Evolutionary conservation across 1,139 yeast genomes (phyloP).

Genomic region (Wickerhamomyces sp.): DNA sequence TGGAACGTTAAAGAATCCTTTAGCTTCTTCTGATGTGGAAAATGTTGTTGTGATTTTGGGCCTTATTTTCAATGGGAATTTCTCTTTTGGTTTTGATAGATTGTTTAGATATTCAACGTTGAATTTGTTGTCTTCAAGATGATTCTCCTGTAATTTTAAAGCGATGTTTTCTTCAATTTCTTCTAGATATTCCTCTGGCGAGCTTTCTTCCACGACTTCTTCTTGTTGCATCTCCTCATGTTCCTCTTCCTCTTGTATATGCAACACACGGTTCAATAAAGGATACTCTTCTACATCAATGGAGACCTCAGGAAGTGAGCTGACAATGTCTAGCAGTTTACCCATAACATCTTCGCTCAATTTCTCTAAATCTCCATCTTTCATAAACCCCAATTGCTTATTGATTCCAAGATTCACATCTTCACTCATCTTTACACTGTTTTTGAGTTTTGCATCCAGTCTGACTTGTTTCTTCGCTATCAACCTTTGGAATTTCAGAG

Average conservation of each 20-base stretch:
- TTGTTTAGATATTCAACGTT: too few relatives aligned
- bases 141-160: too few relatives aligned
- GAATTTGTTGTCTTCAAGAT: too few relatives aligned
- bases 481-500: slow-evolving; percentile 21
- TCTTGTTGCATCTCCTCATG: not conserved
- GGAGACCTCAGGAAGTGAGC: slow-evolving; percentile 6
- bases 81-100: not conserved
- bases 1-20: too few relatives aligned
- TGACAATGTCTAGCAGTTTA: slow-evolving; percentile 6
- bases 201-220: slow-evolving; percentile 2
- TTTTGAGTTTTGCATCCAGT: slow-evolving; percentile 6
- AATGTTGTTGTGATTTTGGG: not conserved
- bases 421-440: slow-evolving; percentile 4
- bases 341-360: slow-evolving; percentile 3
- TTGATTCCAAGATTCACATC: slow-evolving; percentile 7
- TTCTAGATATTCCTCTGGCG: too few relatives aligned
- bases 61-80: too few relatives aligned
- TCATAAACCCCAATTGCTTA: slow-evolving; percentile 9
- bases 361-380: slow-evolving; percentile 6
- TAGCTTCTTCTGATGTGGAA: too few relatives aligned
- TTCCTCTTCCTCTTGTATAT: not conserved
- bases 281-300: slow-evolving; percentile 1
- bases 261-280: not conserved
- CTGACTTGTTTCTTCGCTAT: slow-evolving; percentile 8
- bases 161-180: too few relatives aligned